Evolutionary conservation across 2,329 filamentous ascomycete species (phyloP).

Genomic region (Arachnomyces sp.): DNA sequence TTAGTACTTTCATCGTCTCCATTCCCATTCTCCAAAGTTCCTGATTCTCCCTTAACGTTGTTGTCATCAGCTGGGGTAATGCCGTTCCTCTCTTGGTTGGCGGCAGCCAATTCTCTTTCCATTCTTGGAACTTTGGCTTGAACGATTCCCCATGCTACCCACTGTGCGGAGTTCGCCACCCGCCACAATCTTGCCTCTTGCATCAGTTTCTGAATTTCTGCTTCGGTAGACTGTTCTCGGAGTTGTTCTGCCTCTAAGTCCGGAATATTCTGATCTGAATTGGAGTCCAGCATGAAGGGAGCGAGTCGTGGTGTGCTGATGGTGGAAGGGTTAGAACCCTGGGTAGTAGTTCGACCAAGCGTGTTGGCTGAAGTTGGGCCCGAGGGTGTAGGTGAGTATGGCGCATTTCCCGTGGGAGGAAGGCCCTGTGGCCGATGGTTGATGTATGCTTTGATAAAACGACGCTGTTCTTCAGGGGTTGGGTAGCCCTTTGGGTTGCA

Average conservation of each 20-base stretch:
- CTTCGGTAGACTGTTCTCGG: conserved; percentile 54
- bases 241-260: conserved; percentile 49
- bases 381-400: neutral
- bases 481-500: conserved; percentile 69
- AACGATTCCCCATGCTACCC: conserved; percentile 94
- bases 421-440: conserved; percentile 60
- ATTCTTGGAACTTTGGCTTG: conserved; percentile 81
- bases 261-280: conserved; percentile 37
- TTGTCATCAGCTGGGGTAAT: conserved; percentile 7
- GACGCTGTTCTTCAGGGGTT: conserved; percentile 68
- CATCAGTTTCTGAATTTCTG: conserved; percentile 62
- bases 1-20: conserved; percentile 16
- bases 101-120: conserved; percentile 36
- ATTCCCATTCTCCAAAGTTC: conserved; percentile 4
- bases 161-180: conserved; percentile 76
- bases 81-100: conserved; percentile 14
- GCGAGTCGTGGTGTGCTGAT: conserved; percentile 37
- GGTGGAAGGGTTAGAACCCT: conserved; percentile 18
- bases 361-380: neutral
- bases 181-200: conserved; percentile 81
- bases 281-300: conserved; percentile 75
- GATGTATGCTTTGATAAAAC: conserved; percentile 81
- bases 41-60: conserved; percentile 5
- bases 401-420: conserved; percentile 32
- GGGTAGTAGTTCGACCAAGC: conserved; percentile 2